These are phyloP conservation scores for Thalia dealbata DNA, from an alignment of 176 grass and related monocot species.

Conservation along the genomic window DNA sequence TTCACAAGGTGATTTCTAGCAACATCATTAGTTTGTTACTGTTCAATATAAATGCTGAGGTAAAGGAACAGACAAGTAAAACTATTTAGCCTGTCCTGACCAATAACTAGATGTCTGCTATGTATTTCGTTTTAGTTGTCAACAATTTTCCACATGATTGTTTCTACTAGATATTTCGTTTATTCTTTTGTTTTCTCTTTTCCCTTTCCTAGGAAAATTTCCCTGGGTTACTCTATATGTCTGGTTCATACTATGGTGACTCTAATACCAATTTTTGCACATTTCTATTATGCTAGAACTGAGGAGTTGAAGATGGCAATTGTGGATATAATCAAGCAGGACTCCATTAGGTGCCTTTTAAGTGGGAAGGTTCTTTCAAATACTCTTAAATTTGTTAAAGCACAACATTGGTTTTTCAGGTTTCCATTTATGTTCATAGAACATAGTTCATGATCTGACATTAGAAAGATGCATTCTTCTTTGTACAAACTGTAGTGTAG, in stretches of 20 bases:
- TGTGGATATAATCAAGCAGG: slow-evolving; percentile 82
- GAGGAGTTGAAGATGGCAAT: slow-evolving; percentile 91
- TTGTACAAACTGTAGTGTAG: neutral
- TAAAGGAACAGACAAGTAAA: no score
- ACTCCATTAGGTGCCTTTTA: slow-evolving; percentile 71
- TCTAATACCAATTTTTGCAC: slow-evolving; percentile 9
- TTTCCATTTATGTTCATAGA: neutral
- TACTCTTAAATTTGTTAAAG: neutral
- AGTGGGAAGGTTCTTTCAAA: slow-evolving; percentile 52
- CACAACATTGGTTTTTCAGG: neutral
- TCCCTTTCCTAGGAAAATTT: neutral
- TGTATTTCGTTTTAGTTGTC: no score
- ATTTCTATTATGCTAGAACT: slow-evolving; percentile 38
- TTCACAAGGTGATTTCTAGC: no score
- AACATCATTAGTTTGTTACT: no score
- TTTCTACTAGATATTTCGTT: no score
- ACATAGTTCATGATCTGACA: neutral
- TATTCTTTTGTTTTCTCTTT: no score
- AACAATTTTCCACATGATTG: no score
- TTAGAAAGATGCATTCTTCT: neutral
- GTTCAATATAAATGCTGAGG: no score
- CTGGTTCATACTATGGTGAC: no score
- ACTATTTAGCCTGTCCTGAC: no score
- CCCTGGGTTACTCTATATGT: neutral
- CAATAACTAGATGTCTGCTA: no score